Conservation (phyloP, 2,329 filamentous ascomycete species). For the Cryphonectria naterciae region DNA sequence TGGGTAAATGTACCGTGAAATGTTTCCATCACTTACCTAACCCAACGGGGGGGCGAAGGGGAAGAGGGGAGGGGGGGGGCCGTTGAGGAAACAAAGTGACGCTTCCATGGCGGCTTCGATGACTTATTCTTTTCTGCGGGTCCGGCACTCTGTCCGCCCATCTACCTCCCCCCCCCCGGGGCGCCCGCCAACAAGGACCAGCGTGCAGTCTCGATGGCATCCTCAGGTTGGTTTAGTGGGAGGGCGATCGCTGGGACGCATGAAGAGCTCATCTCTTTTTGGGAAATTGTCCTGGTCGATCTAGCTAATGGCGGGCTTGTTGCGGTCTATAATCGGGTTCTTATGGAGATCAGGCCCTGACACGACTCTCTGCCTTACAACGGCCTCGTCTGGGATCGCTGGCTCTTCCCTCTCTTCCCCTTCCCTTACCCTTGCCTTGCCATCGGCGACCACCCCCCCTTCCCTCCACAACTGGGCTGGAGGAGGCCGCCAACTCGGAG, state of each 20-base stretch:
- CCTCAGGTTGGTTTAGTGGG: background rate
- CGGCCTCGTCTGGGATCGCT: slow-evolving; percentile 18
- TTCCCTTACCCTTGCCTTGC: slow-evolving; percentile 15
- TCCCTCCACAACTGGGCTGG: slow-evolving; percentile 7
- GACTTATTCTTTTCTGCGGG: slow-evolving; percentile 49
- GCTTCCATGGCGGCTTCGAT: slow-evolving; percentile 43
- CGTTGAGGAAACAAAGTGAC: slow-evolving; percentile 22
- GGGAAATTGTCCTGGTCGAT: slow-evolving; percentile 48
- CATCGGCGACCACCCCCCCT: slow-evolving; percentile 7
- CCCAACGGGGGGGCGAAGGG: slow-evolving; percentile 15
- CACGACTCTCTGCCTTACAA: slow-evolving; percentile 36
- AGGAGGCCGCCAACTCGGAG: slow-evolving; percentile 27
- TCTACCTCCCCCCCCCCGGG: slow-evolving; percentile 33
- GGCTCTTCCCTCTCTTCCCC: background rate
- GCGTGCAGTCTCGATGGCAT: slow-evolving; percentile 27
- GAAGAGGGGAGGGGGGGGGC: background rate
- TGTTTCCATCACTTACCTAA: slow-evolving; percentile 28
- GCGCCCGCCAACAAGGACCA: slow-evolving; percentile 36
- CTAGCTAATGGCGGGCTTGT: slow-evolving; percentile 36
- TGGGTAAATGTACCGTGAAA: slow-evolving; percentile 9
- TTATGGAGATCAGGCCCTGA: slow-evolving; percentile 42
- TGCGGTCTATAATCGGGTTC: slow-evolving; percentile 43
- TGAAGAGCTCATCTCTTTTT: slow-evolving; percentile 45
- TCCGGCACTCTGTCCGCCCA: slow-evolving; percentile 25
- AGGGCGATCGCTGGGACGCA: slow-evolving; percentile 39